These are phyloP conservation scores for Cyclaneusma minus DNA, from an alignment of 2,329 filamentous ascomycete species.

Conservation along the genomic window DNA sequence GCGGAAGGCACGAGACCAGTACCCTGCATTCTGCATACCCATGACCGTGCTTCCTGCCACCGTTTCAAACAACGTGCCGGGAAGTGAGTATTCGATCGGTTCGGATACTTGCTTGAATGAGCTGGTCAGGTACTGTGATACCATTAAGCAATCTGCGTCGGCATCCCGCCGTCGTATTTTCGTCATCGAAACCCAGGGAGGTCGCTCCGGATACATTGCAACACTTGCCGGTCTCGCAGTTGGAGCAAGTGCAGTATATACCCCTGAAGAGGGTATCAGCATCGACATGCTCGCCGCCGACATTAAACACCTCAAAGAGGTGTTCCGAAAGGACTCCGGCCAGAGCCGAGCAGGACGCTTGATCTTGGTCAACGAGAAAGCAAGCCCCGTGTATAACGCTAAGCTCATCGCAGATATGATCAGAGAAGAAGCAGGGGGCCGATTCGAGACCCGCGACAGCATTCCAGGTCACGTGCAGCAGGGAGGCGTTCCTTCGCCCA, in stretches of 20 bases:
- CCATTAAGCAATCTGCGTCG: conserved; percentile 92
- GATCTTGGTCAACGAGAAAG: conserved; percentile 93
- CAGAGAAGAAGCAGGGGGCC: conserved; percentile 76
- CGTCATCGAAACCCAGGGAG: conserved; percentile 95
- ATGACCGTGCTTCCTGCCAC: conserved; percentile 89
- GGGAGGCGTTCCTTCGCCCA: conserved; percentile 79
- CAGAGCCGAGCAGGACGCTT: conserved; percentile 83
- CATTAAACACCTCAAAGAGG: conserved; percentile 74
- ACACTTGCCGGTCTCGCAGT: conserved; percentile 84
- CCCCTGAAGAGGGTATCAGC: conserved; percentile 88
- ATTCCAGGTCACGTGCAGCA: conserved; percentile 93
- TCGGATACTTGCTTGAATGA: conserved; percentile 96
- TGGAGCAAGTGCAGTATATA: conserved; percentile 86
- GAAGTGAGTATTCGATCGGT: conserved; percentile 91
- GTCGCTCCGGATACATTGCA: conserved; percentile 84
- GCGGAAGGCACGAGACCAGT: conserved; percentile 62
- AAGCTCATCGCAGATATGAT: conserved; percentile 94
- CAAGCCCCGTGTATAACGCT: conserved; percentile 78
- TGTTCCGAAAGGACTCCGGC: conserved; percentile 73
- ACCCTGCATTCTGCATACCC: conserved; percentile 79
- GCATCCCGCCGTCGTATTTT: conserved; percentile 88
- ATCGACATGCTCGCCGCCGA: conserved; percentile 86
- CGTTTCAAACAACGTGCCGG: conserved; percentile 96
- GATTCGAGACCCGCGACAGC: conserved; percentile 83
- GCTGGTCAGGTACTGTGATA: conserved; percentile 87